A percentile compares a stretch with the other conserved stretches of the same genome.
These are phyloP conservation scores for Apiotrichum domesticum DNA, from an alignment of 1,284 basidiomycete genomes.

Conservation along the genomic window DNA sequence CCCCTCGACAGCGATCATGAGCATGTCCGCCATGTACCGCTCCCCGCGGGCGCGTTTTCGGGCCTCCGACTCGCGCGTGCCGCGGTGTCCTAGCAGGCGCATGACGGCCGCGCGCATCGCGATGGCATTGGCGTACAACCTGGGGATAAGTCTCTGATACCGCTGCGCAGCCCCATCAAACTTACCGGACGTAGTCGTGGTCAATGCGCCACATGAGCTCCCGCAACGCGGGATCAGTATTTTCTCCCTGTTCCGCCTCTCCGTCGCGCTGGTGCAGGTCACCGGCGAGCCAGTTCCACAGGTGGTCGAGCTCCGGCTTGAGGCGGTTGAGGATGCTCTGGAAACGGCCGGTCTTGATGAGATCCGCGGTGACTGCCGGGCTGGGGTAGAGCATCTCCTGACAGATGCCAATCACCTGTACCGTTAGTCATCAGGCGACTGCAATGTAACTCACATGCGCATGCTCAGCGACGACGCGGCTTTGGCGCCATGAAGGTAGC, in stretches of 20 bases:
- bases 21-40: background rate
- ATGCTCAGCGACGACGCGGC: conserved; percentile 12
- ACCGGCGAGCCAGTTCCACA: conserved; percentile 10
- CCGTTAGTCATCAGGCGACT: background rate
- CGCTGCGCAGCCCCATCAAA: background rate
- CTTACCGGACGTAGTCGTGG: conserved; percentile 18
- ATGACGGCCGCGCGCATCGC: conserved; percentile 14
- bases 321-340: conserved; percentile 16
- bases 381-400: conserved; percentile 11
- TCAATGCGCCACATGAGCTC: conserved; percentile 19
- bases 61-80: background rate
- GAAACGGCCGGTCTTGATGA: conserved; percentile 18
- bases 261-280: conserved; percentile 1
- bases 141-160: background rate
- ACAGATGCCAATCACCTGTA: background rate
- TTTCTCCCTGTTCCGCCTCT: background rate
- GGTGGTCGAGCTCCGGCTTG: conserved; percentile 17
- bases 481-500: conserved; percentile 7
- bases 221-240: conserved; percentile 7
- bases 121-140: conserved; percentile 19
- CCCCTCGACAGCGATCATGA: background rate
- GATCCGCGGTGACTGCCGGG: conserved; percentile 12
- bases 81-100: background rate
- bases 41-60: background rate
- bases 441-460: conserved; percentile 14